These are phyloP conservation scores for Debaryomyces prosopidis DNA, from an alignment of 805 yeast genomes.

Conservation along the genomic window DNA sequence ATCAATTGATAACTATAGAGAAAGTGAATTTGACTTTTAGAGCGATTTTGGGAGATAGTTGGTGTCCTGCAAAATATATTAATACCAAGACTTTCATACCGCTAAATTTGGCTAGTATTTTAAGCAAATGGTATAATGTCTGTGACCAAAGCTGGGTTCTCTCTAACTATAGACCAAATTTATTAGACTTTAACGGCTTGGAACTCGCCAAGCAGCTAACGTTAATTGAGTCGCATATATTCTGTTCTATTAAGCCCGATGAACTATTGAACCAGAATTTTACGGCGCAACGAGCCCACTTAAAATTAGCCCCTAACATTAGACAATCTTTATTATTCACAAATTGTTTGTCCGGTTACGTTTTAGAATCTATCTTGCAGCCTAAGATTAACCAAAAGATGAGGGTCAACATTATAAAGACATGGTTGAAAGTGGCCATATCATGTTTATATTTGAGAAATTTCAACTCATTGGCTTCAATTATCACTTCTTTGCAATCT, in stretches of 20 bases:
- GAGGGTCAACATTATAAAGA: slow-evolving; percentile 55
- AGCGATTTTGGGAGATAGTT: slow-evolving; percentile 48
- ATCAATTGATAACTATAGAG: slow-evolving; percentile 47
- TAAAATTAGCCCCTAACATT: slow-evolving; percentile 63
- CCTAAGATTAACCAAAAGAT: slow-evolving; percentile 49
- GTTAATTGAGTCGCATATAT: slow-evolving; percentile 66
- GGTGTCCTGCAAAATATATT: slow-evolving; percentile 39
- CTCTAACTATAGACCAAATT: slow-evolving; percentile 51
- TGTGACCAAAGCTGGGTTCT: slow-evolving; percentile 61
- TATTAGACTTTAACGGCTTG: slow-evolving; percentile 62
- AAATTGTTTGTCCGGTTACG: slow-evolving; percentile 69
- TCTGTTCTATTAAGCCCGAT: slow-evolving; percentile 60
- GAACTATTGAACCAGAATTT: slow-evolving; percentile 69
- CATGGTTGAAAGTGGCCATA: slow-evolving; percentile 74
- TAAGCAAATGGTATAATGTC: slow-evolving; percentile 49
- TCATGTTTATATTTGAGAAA: slow-evolving; percentile 73
- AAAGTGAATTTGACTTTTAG: slow-evolving; percentile 54
- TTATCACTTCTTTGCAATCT: slow-evolving; percentile 74
- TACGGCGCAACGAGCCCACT: slow-evolving; percentile 57
- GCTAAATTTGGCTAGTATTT: slow-evolving; percentile 32
- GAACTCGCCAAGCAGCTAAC: slow-evolving; percentile 80
- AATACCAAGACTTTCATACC: slow-evolving; percentile 30
- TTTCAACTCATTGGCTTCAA: slow-evolving; percentile 77
- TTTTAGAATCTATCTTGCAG: slow-evolving; percentile 64
- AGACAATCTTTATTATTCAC: slow-evolving; percentile 65